Evolutionary conservation across 1,139 yeast species (phyloP), one percentile per base, ranked within the genome.

Genomic region (Yamadazyma conglobata): DNA sequence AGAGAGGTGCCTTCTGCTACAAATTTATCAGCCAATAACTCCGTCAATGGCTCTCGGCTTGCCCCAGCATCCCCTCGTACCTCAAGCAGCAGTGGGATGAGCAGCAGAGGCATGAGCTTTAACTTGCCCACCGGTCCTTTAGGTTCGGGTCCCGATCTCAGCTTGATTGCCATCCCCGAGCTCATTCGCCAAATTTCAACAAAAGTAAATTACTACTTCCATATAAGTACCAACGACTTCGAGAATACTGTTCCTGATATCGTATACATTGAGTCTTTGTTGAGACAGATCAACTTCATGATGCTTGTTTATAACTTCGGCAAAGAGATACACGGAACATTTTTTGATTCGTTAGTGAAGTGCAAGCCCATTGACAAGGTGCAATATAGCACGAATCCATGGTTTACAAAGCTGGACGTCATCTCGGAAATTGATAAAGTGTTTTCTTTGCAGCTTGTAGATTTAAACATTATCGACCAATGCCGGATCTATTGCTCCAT

Each of bases 241-340:
- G 88, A 80, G 38, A 95, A 89, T 43, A 75, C 76, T 44, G 89
- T 83, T 0, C 97, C 97, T 0, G 91, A 82, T 40, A 57, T 83
- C 3, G 89, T 88, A 0, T 84, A 79, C 43, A 78, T 85, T 25
- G 96, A 87, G 42, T 69, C 82, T 4, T 63, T 83, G 4, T 47
- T 88, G 23, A 66, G 96, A 33, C 72, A 72, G 29, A 60, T 82
- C 18, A 77, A 76, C 37, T 68, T 85, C 33, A 70, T 84, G 70
- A 68, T 81, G 1, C 55, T 68, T 8, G 58, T 79, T 5, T 69
- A 70, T 37, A 52, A 70, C 10, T 45, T 51, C 5, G 78, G 79
- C 4, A 67, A 72, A 9, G 78, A 72, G 4, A 56, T 79, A 43
- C 64, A 68, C 24, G 46, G 57, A 1, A 53, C 52, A 0, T 64